phyloP scores from a whole-genome alignment of 2,329 filamentous ascomycete genomes.

The Colletotrichum agaves region DNA sequence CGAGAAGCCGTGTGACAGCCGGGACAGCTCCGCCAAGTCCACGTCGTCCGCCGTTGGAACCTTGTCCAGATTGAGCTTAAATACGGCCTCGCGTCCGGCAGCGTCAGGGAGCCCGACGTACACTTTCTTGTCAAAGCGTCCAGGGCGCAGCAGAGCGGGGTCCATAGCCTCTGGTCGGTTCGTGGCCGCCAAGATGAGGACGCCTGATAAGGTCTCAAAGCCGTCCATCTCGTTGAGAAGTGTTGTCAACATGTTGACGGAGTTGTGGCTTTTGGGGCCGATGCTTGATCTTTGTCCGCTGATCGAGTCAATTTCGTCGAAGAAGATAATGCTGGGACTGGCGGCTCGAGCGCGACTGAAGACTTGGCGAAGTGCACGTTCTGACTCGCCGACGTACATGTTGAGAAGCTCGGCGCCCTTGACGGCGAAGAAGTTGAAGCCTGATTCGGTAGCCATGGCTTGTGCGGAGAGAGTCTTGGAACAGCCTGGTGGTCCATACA shows the following conservation, averaged over 20 bases:
- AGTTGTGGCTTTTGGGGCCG: slow-evolving; percentile 53
- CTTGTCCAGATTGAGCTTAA: slow-evolving; percentile 72
- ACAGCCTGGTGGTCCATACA: slow-evolving; percentile 94
- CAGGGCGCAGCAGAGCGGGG: slow-evolving; percentile 84
- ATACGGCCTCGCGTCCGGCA: slow-evolving; percentile 79
- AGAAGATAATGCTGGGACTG: slow-evolving; percentile 90
- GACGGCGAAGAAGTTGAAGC: slow-evolving; percentile 93
- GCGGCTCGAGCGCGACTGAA: slow-evolving; percentile 89
- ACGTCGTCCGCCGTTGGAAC: slow-evolving; percentile 72
- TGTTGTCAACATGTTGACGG: slow-evolving; percentile 88
- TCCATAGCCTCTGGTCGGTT: slow-evolving; percentile 91
- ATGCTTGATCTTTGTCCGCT: slow-evolving; percentile 64
- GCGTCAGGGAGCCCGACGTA: slow-evolving; percentile 86
- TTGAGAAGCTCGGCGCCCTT: slow-evolving; percentile 94
- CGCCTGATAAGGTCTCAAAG: slow-evolving; percentile 84
- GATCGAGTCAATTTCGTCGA: slow-evolving; percentile 95
- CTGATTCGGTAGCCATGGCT: slow-evolving; percentile 89
- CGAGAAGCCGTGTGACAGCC: slow-evolving; percentile 78
- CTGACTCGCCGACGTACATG: slow-evolving; percentile 97
- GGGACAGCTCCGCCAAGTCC: slow-evolving; percentile 71
- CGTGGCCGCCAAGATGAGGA: slow-evolving; percentile 89
- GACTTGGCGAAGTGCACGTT: slow-evolving; percentile 84
- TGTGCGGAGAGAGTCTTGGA: slow-evolving; percentile 94
- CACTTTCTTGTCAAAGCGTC: slow-evolving; percentile 84
- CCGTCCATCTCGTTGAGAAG: slow-evolving; percentile 96